Conservation (phyloP, 1,139 yeast species). For the Groenewaldozyma sp. region DNA sequence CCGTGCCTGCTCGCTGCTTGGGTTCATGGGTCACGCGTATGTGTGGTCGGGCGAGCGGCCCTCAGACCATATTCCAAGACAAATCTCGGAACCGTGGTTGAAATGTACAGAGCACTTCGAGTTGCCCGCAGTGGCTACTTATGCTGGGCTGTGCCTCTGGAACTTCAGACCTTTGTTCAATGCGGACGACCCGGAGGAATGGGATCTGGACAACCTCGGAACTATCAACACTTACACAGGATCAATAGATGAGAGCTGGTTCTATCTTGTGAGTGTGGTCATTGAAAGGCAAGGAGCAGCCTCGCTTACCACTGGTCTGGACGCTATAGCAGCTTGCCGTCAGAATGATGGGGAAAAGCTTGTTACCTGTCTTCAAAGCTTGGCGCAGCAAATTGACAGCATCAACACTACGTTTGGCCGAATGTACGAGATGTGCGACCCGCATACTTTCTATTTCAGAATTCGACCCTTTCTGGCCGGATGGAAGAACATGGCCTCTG, state of each 20-base stretch:
- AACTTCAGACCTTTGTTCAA: conserved; percentile 63
- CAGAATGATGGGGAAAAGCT: conserved; percentile 34
- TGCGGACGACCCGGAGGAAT: conserved; percentile 29
- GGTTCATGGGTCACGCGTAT: conserved; percentile 79
- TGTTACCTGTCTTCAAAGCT: conserved; percentile 41
- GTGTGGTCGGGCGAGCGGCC: conserved; percentile 70
- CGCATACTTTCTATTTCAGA: conserved; percentile 79
- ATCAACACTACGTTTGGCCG: conserved; percentile 67
- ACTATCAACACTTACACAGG: conserved; percentile 85
- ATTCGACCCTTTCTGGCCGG: conserved; percentile 89
- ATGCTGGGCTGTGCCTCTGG: conserved; percentile 85
- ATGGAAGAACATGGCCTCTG: conserved; percentile 86
- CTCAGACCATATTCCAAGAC: conserved; percentile 54
- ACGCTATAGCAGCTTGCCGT: conserved; percentile 52
- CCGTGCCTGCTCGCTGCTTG: conserved; percentile 70
- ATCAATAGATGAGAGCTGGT: conserved; percentile 88
- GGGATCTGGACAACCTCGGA: conserved; percentile 57
- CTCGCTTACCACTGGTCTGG: conserved; percentile 48
- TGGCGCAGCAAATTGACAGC: conserved; percentile 70
- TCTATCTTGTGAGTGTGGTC: conserved; percentile 77
- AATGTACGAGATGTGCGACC: conserved; percentile 94
- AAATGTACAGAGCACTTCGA: conserved; percentile 50
- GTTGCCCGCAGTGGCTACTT: conserved; percentile 80
- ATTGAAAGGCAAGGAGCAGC: conserved; percentile 78
- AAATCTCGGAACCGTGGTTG: conserved; percentile 62